Base-by-base conservation (phyloP, 1,139 yeast genomes). In the Candida frijolesensis region DNA sequence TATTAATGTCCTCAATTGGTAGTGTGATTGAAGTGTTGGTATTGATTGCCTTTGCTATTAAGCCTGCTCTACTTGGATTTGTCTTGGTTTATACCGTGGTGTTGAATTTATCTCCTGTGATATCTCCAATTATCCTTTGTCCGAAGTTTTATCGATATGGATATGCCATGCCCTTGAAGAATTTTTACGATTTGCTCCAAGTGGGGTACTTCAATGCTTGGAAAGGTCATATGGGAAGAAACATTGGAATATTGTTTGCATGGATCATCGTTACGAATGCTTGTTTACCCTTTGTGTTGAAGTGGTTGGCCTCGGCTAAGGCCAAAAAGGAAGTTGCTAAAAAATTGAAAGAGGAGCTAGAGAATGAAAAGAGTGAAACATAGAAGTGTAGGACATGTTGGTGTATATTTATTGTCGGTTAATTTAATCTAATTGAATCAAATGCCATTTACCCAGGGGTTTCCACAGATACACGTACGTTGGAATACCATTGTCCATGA, bases 381-480 rank as follows among this genome's bases (percentile, higher is more conserved):
- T 15, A 34, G 19, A 19, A 19, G 22, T 19, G 22, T 34, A 4
- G 15, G 9, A n/a, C 3, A 33, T 33, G 35, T n/a, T 33, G 8
- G 2, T 33, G 16, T 33, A 10, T 33, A 33, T 25, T 25, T 25
- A 25, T 25, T 25, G 10, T 25, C 10, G 4, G 29, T 25, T 25
- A 25, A 25, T 25, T 8, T 25, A 25, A 19, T 19, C 4, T 3
- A 19, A 19, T 3, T 19, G 22, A 19, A 19, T 25, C 10, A 25
- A 25, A 25, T 25, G 10, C 29, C 29, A 9, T 25, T 74, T 2
- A 80, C 81, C 94, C 94, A 87, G 4, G 85, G 78, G 45, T 89
- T 89, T 0, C 96, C 96, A 65, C 96, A 89, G 22, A 87, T 72
- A 66, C 96, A 89, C 16, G 83, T 82, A 56, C 92, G 72, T 57